Evolutionary conservation across 169 alveolate genomes (phyloP).

Genomic region (Perkinsus chesapeaki): DNA sequence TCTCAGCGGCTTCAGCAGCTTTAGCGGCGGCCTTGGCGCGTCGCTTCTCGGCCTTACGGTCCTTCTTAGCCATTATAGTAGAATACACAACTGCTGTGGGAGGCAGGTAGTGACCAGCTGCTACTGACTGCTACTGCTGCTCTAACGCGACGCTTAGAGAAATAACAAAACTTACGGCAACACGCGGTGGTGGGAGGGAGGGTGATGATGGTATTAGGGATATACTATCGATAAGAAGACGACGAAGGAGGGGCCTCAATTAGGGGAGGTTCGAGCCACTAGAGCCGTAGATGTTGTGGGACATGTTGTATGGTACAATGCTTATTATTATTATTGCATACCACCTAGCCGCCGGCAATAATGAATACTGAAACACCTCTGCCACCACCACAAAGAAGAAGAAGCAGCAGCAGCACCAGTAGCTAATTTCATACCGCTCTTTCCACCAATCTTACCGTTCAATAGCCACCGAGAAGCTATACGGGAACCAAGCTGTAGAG

Average conservation of each 20-base stretch:
- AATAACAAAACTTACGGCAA: no score
- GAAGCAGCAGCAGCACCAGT: background rate
- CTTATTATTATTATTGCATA: no score
- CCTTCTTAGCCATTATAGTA: background rate
- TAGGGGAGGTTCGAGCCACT: no score
- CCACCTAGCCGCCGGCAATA: no score
- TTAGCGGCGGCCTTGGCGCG: background rate
- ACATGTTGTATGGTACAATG: no score
- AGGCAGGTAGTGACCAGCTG: background rate
- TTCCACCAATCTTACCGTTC: background rate
- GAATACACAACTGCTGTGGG: background rate
- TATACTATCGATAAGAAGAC: no score
- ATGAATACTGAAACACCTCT: background rate
- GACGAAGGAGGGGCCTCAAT: no score
- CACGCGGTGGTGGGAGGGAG: no score
- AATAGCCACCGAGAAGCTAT: background rate
- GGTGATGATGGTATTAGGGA: no score
- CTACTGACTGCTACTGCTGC: background rate
- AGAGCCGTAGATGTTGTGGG: no score
- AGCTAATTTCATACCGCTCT: no score
- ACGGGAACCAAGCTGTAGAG: background rate
- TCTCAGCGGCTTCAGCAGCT: background rate
- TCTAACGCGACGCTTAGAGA: background rate
- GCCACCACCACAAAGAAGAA: background rate
- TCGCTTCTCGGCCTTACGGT: background rate